Percentiles rank a stretch among this genome's conserved stretches.
These are phyloP conservation scores for Cudoniella acicularis DNA, from an alignment of 495 filamentous ascomycete genomes.

Conservation along the genomic window DNA sequence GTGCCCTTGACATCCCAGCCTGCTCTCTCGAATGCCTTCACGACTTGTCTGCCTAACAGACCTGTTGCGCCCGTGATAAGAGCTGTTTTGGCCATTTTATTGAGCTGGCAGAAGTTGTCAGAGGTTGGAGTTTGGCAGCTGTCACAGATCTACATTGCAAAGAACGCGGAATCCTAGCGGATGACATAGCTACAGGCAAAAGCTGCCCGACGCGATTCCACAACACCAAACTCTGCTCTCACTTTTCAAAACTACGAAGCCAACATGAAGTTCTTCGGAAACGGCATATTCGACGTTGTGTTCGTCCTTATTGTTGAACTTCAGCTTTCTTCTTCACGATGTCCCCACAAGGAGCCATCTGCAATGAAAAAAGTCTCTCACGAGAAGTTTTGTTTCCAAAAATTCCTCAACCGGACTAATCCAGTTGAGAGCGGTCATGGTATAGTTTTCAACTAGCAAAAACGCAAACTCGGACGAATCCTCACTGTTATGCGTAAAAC, in stretches of 20 bases:
- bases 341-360: constrained; percentile 24
- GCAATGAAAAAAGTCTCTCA: constrained; percentile 35
- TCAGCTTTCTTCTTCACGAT: constrained; percentile 37
- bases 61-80: constrained; percentile 86
- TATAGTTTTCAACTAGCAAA: constrained; percentile 39
- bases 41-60: constrained; percentile 75
- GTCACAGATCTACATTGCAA: background rate
- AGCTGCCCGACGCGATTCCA: background rate
- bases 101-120: background rate
- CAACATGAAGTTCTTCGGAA: too few relatives aligned
- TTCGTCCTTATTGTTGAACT: too few relatives aligned
- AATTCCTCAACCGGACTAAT: constrained; percentile 25
- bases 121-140: background rate
- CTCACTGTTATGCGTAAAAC: constrained; percentile 29
- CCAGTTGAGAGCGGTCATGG: constrained; percentile 29
- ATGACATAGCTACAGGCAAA: background rate
- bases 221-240: background rate
- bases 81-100: constrained; percentile 45
- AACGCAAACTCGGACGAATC: background rate
- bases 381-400: constrained; percentile 27
- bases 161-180: background rate
- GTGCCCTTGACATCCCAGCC: constrained; percentile 82
- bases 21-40: constrained; percentile 64
- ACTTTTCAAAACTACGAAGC: background rate
- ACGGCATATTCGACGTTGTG: too few relatives aligned